These are phyloP conservation scores for Kodamaea jinghongensis DNA, from an alignment of 805 yeast species.

Conservation along the genomic window DNA sequence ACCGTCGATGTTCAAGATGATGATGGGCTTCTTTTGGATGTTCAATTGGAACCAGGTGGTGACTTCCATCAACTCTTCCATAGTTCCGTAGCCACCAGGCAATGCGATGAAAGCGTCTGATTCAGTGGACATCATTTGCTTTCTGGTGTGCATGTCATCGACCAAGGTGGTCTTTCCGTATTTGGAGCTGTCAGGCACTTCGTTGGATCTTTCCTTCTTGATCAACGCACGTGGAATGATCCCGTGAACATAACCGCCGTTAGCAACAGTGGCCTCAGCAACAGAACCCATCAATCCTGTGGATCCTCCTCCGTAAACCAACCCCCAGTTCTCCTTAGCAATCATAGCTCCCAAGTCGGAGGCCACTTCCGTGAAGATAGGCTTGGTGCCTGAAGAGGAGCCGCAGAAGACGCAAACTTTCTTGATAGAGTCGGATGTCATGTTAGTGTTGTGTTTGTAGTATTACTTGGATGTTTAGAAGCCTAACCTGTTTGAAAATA, in stretches of 20 bases:
- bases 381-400: conserved; percentile 65
- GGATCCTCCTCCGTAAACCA: conserved; percentile 90
- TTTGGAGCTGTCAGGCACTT: conserved; percentile 53
- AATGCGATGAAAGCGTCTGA: conserved; percentile 85
- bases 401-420: conserved; percentile 85
- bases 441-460: background rate
- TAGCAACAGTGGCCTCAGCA: conserved; percentile 58
- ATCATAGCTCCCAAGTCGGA: conserved; percentile 56
- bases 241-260: conserved; percentile 74
- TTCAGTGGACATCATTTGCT: conserved; percentile 80
- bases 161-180: conserved; percentile 83
- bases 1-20: conserved; percentile 74
- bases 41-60: conserved; percentile 90
- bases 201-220: conserved; percentile 66
- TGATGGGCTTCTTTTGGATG: conserved; percentile 78
- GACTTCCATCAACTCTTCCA: conserved; percentile 87
- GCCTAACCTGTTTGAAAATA: too few species aligned
- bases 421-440: conserved; percentile 27
- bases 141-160: conserved; percentile 86
- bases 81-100: conserved; percentile 91
- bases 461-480: too few species aligned
- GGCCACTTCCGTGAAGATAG: conserved; percentile 52
- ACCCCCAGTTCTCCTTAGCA: conserved; percentile 62
- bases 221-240: conserved; percentile 84
- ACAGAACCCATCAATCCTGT: conserved; percentile 80